Percentiles rank a stretch among this genome's conserved stretches.
These are phyloP conservation scores for Diaporthe nobilis DNA, from an alignment of 2,329 filamentous ascomycete species.

Conservation along the genomic window DNA sequence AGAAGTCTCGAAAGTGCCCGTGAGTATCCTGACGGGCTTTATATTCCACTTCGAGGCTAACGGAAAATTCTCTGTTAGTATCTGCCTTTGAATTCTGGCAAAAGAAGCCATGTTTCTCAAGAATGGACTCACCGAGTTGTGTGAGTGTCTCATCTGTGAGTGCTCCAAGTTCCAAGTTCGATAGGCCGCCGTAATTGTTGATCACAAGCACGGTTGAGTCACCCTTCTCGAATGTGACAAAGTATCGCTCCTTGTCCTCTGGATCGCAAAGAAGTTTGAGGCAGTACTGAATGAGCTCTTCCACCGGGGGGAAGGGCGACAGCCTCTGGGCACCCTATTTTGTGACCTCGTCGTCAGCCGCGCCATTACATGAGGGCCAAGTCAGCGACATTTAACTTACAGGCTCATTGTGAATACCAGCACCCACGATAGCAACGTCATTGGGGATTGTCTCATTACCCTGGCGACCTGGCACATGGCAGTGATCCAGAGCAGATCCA, in stretches of 20 bases:
- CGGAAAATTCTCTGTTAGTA: not conserved
- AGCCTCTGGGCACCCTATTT: conserved; percentile 54
- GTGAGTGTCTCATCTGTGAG: conserved; percentile 66
- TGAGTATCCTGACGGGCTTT: conserved; percentile 61
- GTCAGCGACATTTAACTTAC: conserved; percentile 41
- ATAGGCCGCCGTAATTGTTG: conserved; percentile 71
- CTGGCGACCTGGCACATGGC: conserved; percentile 77
- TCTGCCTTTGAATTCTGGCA: not conserved
- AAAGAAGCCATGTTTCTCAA: not conserved
- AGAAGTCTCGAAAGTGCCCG: conserved; percentile 65
- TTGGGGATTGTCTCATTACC: conserved; percentile 60
- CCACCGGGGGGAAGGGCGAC: conserved; percentile 57
- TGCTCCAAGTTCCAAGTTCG: conserved; percentile 67
- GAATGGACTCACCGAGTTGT: conserved; percentile 54
- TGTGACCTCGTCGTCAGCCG: conserved; percentile 14
- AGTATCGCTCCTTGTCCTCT: conserved; percentile 67
- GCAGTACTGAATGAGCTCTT: conserved; percentile 60
- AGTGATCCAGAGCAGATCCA: conserved; percentile 78
- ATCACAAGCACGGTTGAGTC: conserved; percentile 67
- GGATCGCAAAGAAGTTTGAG: conserved; percentile 65
- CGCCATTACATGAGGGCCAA: not conserved
- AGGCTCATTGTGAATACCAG: conserved; percentile 69
- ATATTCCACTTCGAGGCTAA: conserved; percentile 59
- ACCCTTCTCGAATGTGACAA: conserved; percentile 58
- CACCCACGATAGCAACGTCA: conserved; percentile 61